Evolutionary conservation across 148 eudicot species (phyloP).

Genomic region (Chenopodium quinoa): DNA sequence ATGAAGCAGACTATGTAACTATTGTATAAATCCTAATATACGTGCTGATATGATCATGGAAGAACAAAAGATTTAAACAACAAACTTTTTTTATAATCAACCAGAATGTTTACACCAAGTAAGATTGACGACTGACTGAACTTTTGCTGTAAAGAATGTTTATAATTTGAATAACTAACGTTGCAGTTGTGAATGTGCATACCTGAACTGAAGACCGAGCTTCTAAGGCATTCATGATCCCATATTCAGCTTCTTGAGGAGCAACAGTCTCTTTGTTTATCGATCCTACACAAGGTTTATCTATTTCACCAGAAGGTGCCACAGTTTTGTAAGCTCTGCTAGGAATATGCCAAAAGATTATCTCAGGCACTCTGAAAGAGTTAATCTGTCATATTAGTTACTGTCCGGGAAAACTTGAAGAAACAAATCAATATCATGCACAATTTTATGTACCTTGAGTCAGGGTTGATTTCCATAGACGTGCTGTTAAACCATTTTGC

Average conservation of each 20-base stretch:
- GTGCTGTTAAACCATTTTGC: slow-evolving; percentile 64
- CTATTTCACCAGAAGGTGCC: slow-evolving; percentile 42
- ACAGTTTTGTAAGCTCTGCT: slow-evolving; percentile 59
- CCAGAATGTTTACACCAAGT: no score
- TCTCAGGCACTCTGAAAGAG: slow-evolving; percentile 71
- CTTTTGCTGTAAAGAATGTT: no score
- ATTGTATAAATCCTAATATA: not conserved
- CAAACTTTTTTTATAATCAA: no score
- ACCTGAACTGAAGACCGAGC: slow-evolving; percentile 83
- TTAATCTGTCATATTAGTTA: not conserved
- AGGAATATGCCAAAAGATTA: slow-evolving; percentile 93
- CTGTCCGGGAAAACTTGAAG: not conserved
- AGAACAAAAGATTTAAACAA: no score
- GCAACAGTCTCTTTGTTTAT: slow-evolving; percentile 73
- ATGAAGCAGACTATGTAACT: not conserved
- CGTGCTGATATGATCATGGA: not conserved
- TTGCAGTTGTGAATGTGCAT: not conserved
- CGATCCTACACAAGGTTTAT: slow-evolving; percentile 67
- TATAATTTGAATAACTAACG: not conserved
- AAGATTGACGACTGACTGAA: no score
- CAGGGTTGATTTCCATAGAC: slow-evolving; percentile 64
- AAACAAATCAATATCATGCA: not conserved
- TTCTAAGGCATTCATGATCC: slow-evolving; percentile 71
- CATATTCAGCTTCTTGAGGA: slow-evolving; percentile 76
- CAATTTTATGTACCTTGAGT: slow-evolving; percentile 47